These are phyloP conservation scores for Petrea volubilis DNA, from an alignment of 257 asterid genomes.

Conservation along the genomic window DNA sequence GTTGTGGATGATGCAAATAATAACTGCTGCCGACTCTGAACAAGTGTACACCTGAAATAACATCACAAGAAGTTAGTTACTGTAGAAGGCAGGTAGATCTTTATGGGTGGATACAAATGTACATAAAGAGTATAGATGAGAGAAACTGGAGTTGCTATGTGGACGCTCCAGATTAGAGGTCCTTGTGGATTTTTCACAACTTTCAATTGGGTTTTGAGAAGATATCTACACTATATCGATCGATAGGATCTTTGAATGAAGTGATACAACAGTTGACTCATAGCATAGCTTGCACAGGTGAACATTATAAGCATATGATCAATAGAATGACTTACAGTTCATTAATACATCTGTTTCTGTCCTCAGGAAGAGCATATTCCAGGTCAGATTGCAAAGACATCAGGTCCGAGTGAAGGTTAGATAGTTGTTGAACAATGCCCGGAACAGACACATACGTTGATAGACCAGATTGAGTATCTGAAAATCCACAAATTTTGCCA, in stretches of 20 bases:
- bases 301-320: neutral
- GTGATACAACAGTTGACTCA: neutral
- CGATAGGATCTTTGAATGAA: neutral
- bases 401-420: conserved; percentile 84
- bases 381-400: conserved; percentile 84
- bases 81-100: neutral
- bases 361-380: conserved; percentile 95
- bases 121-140: neutral
- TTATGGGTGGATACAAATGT: neutral
- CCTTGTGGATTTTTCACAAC: neutral
- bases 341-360: conserved; percentile 88
- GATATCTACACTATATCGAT: neutral
- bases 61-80: conserved; percentile 3
- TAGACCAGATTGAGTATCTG: conserved; percentile 92
- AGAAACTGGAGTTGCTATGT: neutral
- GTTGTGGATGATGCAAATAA: conserved; percentile 97
- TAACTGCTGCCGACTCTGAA: conserved; percentile 92
- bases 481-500: conserved; percentile 11
- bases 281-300: neutral
- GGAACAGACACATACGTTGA: conserved; percentile 95
- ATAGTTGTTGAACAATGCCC: conserved; percentile 90
- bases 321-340: conserved; percentile 67
- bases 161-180: neutral
- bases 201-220: conserved; percentile 4
- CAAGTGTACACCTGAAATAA: conserved; percentile 79